Conservation (phyloP, 2,329 filamentous ascomycete genomes). For the Delphinella strobiligena region DNA sequence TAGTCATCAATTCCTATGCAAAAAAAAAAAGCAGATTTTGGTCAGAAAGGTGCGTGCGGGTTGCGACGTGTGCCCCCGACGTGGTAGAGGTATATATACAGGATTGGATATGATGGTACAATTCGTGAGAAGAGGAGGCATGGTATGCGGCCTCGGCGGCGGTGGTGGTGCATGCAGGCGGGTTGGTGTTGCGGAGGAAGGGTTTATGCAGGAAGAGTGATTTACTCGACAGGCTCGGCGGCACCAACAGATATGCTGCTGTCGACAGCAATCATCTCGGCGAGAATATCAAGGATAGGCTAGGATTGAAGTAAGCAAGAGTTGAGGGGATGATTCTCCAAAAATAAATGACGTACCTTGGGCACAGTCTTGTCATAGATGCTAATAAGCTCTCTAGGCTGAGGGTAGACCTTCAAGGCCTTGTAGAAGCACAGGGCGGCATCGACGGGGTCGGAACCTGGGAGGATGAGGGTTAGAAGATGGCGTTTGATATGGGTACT, state of each 20-base stretch:
- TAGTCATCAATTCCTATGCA: too few species aligned
- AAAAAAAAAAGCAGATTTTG: too few species aligned
- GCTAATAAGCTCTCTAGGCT: constrained; percentile 79
- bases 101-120: too few species aligned
- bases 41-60: too few species aligned
- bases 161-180: not conserved
- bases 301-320: constrained; percentile 24
- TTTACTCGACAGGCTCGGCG: constrained; percentile 19
- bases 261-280: constrained; percentile 96
- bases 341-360: constrained; percentile 51
- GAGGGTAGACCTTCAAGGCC: constrained; percentile 95
- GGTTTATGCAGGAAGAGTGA: not conserved
- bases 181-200: not conserved
- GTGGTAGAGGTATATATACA: constrained; percentile 9
- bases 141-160: too few species aligned
- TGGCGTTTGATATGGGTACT: not conserved
- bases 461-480: constrained; percentile 2
- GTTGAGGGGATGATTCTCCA: not conserved
- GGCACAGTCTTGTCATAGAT: constrained; percentile 99
- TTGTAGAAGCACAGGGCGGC: constrained; percentile 95
- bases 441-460: constrained; percentile 60
- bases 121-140: too few species aligned
- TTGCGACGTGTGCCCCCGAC: too few species aligned
- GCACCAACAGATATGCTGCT: constrained; percentile 37
- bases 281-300: constrained; percentile 88